These are phyloP conservation scores for Erucastrum elatum DNA, from an alignment of 345 rosid species.

Conservation along the genomic window DNA sequence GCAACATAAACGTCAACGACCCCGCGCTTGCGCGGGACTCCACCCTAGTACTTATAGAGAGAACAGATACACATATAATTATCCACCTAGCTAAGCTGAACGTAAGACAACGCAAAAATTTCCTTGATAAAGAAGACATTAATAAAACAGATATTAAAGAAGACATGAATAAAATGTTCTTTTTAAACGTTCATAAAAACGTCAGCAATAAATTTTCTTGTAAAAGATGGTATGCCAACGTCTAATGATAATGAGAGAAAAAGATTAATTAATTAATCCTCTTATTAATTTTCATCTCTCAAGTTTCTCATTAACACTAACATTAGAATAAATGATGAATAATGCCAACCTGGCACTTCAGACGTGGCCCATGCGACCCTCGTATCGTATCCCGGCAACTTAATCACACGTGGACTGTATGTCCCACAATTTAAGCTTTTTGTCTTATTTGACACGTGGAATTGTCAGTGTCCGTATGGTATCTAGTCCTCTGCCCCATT, in stretches of 20 bases:
- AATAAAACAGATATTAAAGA: neutral
- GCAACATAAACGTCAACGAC: no score
- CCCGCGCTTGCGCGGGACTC: no score
- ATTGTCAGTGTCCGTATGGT: conserved; percentile 30
- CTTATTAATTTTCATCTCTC: neutral
- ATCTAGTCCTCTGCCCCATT: conserved; percentile 14
- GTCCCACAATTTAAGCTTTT: conserved; percentile 15
- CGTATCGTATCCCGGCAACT: conserved; percentile 37
- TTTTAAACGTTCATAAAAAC: neutral
- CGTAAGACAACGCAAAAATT: neutral
- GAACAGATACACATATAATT: neutral
- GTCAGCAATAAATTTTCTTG: neutral
- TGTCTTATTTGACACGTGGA: conserved; percentile 30
- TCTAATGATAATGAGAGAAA: neutral
- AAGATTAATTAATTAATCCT: neutral
- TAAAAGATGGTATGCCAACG: conserved; percentile 22
- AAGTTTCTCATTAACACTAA: neutral
- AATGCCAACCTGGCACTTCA: conserved; percentile 38
- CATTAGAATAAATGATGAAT: neutral
- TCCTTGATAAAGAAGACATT: neutral
- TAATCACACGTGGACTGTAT: conserved; percentile 37
- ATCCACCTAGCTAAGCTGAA: conserved; percentile 1
- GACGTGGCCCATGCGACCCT: conserved; percentile 44
- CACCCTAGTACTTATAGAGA: neutral
- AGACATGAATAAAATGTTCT: neutral